Percentiles rank a stretch among this genome's conserved stretches.
Conservation (phyloP, 2,329 filamentous ascomycete species). For the Colletotrichum coccodes region DNA sequence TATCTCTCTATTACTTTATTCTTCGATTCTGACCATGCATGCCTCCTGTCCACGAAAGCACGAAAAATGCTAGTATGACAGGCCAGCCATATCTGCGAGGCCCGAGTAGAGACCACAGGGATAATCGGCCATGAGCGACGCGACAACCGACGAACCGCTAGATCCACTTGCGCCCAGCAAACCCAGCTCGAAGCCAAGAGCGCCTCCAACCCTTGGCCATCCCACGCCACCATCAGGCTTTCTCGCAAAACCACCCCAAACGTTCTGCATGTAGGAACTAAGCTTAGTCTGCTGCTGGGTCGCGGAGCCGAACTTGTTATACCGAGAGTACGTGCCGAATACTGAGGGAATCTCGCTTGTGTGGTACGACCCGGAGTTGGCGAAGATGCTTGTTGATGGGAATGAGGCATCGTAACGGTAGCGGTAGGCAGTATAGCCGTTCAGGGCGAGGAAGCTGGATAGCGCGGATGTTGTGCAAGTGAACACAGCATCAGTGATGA, state of each 20-base stretch:
- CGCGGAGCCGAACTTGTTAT: slow-evolving; percentile 7
- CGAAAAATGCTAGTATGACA: neutral
- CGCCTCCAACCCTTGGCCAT: slow-evolving; percentile 22
- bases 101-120: neutral
- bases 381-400: slow-evolving; percentile 20
- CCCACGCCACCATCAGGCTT: slow-evolving; percentile 10
- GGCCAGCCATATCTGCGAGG: neutral
- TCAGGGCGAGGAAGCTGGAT: neutral
- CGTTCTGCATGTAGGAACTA: slow-evolving; percentile 23
- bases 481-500: slow-evolving; percentile 24
- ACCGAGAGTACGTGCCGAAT: slow-evolving; percentile 23
- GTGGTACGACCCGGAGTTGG: slow-evolving; percentile 29
- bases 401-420: slow-evolving; percentile 27
- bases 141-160: neutral
- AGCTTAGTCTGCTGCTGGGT: slow-evolving; percentile 14
- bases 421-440: slow-evolving; percentile 20
- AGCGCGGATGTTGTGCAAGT: slow-evolving; percentile 22
- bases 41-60: neutral
- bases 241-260: slow-evolving; percentile 24
- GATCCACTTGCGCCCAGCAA: neutral
- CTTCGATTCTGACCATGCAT: neutral
- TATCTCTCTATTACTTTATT: too few species aligned
- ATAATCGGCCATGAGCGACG: slow-evolving; percentile 5
- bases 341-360: slow-evolving; percentile 29
- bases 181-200: slow-evolving; percentile 6